Conservation (phyloP, 495 filamentous ascomycete genomes). For the Massariosphaeria phaeospora region DNA sequence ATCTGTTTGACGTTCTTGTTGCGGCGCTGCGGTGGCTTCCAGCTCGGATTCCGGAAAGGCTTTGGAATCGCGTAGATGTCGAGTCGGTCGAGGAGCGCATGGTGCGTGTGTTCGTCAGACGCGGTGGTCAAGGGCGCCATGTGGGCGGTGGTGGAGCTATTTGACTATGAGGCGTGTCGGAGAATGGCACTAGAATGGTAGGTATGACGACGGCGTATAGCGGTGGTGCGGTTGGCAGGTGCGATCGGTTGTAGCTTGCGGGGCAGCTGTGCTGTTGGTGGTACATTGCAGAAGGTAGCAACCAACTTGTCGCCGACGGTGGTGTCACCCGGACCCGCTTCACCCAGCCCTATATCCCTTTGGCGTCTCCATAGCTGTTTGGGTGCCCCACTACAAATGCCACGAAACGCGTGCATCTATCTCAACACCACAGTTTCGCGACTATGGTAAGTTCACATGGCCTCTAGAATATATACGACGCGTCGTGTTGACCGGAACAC, state of each 20-base stretch:
- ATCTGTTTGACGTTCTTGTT: slow-evolving; percentile 99
- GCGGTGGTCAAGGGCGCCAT: slow-evolving; percentile 45
- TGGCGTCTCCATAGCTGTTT: slow-evolving; percentile 11
- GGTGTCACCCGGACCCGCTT: no score
- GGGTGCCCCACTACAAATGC: background rate
- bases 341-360: slow-evolving; percentile 19
- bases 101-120: slow-evolving; percentile 41
- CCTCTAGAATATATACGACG: background rate
- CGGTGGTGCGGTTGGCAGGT: no score
- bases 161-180: no score
- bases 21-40: slow-evolving; percentile 87
- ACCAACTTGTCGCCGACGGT: no score
- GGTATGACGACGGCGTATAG: no score
- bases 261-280: no score
- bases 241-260: no score
- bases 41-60: slow-evolving; percentile 80
- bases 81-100: slow-evolving; percentile 68
- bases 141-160: background rate
- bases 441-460: slow-evolving; percentile 12
- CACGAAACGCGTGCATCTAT: slow-evolving; percentile 11
- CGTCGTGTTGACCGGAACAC: background rate
- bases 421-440: background rate
- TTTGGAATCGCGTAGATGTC: slow-evolving; percentile 78
- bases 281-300: no score
- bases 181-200: no score